Evolutionary conservation across 2,329 filamentous ascomycete genomes (phyloP).

Genomic region (Trichoderma koningii): DNA sequence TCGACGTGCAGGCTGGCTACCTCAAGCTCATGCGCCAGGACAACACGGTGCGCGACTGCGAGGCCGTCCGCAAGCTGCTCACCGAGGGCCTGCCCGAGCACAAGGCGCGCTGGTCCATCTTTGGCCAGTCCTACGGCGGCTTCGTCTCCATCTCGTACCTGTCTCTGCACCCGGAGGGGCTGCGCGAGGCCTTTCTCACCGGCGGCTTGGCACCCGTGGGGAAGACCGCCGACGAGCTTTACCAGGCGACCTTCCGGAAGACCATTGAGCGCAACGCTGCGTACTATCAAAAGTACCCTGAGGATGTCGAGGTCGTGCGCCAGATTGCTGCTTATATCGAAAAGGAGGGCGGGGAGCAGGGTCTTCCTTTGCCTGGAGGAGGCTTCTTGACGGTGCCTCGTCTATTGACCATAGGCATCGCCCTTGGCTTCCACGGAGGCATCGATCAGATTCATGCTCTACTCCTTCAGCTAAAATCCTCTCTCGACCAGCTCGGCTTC

Average conservation of each 20-base stretch:
- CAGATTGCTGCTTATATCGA: constrained; percentile 66
- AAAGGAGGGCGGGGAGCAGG: constrained; percentile 49
- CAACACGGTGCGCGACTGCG: constrained; percentile 84
- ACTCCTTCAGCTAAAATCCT: constrained; percentile 68
- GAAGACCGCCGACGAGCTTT: constrained; percentile 71
- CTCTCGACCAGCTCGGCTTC: constrained; percentile 75
- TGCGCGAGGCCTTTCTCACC: constrained; percentile 81
- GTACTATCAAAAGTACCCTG: constrained; percentile 84
- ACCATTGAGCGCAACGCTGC: constrained; percentile 70
- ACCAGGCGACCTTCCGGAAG: constrained; percentile 69
- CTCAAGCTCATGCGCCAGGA: constrained; percentile 85
- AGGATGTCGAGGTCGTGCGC: constrained; percentile 71
- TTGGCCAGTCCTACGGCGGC: constrained; percentile 91
- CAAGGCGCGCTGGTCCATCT: constrained; percentile 78
- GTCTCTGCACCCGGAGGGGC: constrained; percentile 72
- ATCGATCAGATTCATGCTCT: constrained; percentile 74
- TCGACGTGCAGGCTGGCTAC: constrained; percentile 73
- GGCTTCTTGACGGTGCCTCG: constrained; percentile 71
- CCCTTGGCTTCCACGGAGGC: constrained; percentile 77
- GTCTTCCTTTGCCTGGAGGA: constrained; percentile 67
- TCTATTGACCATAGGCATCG: constrained; percentile 75
- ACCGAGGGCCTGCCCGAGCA: constrained; percentile 68
- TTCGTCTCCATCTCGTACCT: constrained; percentile 85
- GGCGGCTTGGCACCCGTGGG: constrained; percentile 82
- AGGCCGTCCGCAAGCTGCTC: constrained; percentile 77